Evolutionary conservation across 108 stramenopile species (phyloP).

Genomic region (Stephanodiscus triporus): DNA sequence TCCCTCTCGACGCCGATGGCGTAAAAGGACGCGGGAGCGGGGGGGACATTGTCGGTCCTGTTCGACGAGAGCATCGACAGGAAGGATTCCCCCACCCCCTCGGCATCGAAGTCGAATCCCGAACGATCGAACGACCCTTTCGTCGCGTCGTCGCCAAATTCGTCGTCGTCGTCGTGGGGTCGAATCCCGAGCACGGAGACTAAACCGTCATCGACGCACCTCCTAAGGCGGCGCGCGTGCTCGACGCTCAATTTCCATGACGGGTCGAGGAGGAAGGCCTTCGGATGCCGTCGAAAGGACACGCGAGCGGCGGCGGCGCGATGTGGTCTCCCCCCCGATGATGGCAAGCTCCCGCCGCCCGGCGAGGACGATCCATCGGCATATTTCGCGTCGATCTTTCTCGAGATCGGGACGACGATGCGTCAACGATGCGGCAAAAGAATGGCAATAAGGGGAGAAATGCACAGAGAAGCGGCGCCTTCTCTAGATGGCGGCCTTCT

Average conservation of each 20-base stretch:
- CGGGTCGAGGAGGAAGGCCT: conserved; percentile 37
- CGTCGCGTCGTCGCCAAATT: not conserved
- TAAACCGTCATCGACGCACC: conserved; percentile 28
- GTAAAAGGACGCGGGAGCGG: conserved; percentile 30
- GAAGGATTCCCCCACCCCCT: conserved; percentile 30
- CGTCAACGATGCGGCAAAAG: too few relatives aligned
- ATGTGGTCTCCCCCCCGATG: conserved; percentile 1
- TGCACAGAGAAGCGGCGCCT: too few relatives aligned
- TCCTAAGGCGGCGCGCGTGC: conserved; percentile 22
- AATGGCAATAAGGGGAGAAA: too few relatives aligned
- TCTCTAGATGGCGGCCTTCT: too few relatives aligned
- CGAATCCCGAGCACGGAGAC: conserved; percentile 35
- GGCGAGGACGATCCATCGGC: not conserved
- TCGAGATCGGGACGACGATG: too few relatives aligned
- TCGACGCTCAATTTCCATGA: conserved; percentile 24
- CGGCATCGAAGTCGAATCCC: conserved; percentile 40
- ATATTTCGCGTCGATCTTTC: too few relatives aligned
- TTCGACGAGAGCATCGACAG: conserved; percentile 18
- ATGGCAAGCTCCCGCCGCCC: too few relatives aligned
- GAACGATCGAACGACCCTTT: not conserved
- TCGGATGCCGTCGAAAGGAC: conserved; percentile 28
- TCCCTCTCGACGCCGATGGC: conserved; percentile 51
- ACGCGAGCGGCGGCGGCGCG: conserved; percentile 19
- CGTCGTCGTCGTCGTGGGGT: too few relatives aligned
- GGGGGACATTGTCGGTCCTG: conserved; percentile 8